These are phyloP conservation scores for Podaxis rugospora DNA, from an alignment of 768 basidiomycete species.

Conservation along the genomic window DNA sequence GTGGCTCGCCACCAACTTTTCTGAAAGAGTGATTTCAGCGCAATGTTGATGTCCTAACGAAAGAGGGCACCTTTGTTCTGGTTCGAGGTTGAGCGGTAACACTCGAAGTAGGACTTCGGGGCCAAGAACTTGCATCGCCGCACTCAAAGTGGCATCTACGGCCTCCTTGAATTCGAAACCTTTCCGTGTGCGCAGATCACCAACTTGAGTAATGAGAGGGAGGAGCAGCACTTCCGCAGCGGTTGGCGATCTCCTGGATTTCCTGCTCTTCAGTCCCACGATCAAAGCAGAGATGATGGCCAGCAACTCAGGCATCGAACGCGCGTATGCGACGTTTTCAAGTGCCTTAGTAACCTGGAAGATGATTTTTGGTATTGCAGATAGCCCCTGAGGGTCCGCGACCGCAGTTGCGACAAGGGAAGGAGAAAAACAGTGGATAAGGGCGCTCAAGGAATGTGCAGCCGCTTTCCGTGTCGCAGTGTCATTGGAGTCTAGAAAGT, in stretches of 20 bases:
- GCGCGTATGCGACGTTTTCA: conserved; percentile 67
- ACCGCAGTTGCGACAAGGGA: conserved; percentile 53
- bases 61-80: conserved; percentile 62
- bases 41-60: background rate
- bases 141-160: conserved; percentile 73
- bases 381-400: conserved; percentile 41
- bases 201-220: conserved; percentile 66
- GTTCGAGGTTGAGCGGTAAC: conserved; percentile 85
- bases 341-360: conserved; percentile 62
- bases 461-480: conserved; percentile 56
- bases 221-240: conserved; percentile 70
- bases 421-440: conserved; percentile 70
- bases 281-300: conserved; percentile 68
- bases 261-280: conserved; percentile 50
- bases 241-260: conserved; percentile 35
- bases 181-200: conserved; percentile 70
- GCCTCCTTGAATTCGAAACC: conserved; percentile 89
- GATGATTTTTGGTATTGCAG: conserved; percentile 61
- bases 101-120: conserved; percentile 70
- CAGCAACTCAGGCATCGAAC: conserved; percentile 78
- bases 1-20: conserved; percentile 71
- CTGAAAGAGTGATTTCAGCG: conserved; percentile 29
- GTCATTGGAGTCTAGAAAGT: conserved; percentile 72
- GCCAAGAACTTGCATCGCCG: conserved; percentile 82
- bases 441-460: conserved; percentile 54